Percentiles rank a stretch among this genome's conserved stretches.
phyloP scores from a whole-genome alignment of 2,329 filamentous ascomycete genomes.

The Cladosporium halotolerans region DNA sequence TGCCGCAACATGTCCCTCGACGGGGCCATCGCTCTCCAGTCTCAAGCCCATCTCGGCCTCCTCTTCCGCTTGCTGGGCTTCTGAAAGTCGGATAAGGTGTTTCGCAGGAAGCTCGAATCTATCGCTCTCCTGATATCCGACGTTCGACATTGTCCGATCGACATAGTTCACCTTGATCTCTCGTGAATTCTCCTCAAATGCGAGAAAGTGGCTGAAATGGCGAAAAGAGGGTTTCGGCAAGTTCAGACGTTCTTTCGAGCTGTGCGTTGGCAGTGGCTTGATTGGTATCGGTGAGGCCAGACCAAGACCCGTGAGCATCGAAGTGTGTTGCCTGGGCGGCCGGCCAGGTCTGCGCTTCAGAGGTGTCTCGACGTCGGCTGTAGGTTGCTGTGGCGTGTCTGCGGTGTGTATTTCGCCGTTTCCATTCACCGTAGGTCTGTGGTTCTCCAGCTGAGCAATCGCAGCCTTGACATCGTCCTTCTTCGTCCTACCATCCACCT shows the following conservation, averaged over 20 bases:
- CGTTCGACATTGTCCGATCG: slow-evolving; percentile 90
- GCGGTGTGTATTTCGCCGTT: slow-evolving; percentile 24
- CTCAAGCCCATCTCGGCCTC: slow-evolving; percentile 48
- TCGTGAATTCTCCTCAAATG: slow-evolving; percentile 77
- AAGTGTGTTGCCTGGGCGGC: slow-evolving; percentile 57
- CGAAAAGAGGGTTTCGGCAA: slow-evolving; percentile 70
- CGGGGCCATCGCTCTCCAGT: slow-evolving; percentile 50
- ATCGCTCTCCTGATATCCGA: slow-evolving; percentile 94
- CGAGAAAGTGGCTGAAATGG: slow-evolving; percentile 68
- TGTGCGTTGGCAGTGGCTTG: slow-evolving; percentile 71
- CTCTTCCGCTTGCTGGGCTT: slow-evolving; percentile 59
- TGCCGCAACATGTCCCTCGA: slow-evolving; percentile 47
- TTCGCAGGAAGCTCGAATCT: slow-evolving; percentile 73
- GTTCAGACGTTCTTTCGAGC: slow-evolving; percentile 72
- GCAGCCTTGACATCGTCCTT: slow-evolving; percentile 41
- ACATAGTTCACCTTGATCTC: slow-evolving; percentile 80
- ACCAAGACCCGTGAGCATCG: slow-evolving; percentile 54
- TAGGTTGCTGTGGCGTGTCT: background rate
- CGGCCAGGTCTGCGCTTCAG: slow-evolving; percentile 56
- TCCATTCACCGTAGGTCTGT: slow-evolving; percentile 14
- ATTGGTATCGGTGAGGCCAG: slow-evolving; percentile 59
- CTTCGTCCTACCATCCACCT: slow-evolving; percentile 66
- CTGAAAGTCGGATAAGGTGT: slow-evolving; percentile 58
- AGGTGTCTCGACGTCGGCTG: slow-evolving; percentile 21
- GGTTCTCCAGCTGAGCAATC: slow-evolving; percentile 14